phyloP scores from a whole-genome alignment of 257 asterid genomes.

The Capsicum rhomboideum region DNA sequence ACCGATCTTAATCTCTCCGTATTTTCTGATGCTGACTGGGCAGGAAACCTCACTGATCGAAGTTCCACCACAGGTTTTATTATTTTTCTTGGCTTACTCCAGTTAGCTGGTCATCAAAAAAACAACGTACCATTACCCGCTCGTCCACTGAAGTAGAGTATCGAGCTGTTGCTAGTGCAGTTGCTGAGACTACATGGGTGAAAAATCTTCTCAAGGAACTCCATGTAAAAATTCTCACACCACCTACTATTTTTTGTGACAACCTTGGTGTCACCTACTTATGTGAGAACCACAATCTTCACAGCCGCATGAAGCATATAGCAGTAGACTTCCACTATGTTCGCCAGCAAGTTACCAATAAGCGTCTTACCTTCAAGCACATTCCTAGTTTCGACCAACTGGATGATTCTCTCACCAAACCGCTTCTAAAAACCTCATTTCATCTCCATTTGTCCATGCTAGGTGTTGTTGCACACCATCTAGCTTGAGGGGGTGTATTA shows the following conservation, averaged over 20 bases:
- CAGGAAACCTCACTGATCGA: background rate
- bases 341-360: too few species aligned
- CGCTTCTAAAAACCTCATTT: background rate
- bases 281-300: too few species aligned
- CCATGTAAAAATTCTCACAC: background rate
- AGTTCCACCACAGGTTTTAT: too few species aligned
- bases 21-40: too few species aligned
- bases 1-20: background rate
- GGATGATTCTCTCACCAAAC: background rate
- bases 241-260: background rate
- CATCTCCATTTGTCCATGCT: background rate
- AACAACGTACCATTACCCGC: background rate
- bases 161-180: background rate
- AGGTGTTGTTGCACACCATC: background rate
- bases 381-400: background rate
- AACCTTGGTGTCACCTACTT: too few species aligned
- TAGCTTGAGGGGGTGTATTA: background rate
- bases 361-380: background rate
- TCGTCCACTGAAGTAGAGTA: background rate
- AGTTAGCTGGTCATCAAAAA: background rate
- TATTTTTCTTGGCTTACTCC: background rate
- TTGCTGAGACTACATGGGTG: background rate
- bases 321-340: too few species aligned
- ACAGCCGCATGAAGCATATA: too few species aligned
- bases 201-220: background rate